Conservation (phyloP, 2,329 filamentous ascomycete species). For the Diplodia mutila region DNA sequence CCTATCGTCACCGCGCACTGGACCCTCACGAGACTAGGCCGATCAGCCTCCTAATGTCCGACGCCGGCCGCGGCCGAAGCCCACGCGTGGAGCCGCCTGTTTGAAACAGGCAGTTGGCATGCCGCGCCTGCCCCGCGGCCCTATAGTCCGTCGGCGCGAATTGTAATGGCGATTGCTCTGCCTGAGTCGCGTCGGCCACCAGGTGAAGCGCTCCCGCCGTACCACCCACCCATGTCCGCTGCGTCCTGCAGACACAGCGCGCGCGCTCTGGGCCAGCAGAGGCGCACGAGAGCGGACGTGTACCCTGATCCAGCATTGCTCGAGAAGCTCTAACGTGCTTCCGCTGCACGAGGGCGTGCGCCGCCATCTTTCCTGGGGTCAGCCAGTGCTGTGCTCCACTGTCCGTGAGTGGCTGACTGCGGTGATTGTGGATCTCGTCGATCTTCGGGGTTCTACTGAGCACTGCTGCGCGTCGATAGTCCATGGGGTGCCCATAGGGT, state of each 20-base stretch:
- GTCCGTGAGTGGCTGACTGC: constrained; percentile 16
- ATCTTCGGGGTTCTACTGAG: constrained; percentile 18
- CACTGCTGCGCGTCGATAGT: constrained; percentile 17
- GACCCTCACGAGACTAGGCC: constrained; percentile 7
- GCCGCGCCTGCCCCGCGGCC: constrained; percentile 1
- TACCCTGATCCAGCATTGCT: constrained; percentile 5
- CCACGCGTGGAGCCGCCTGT: constrained; percentile 22
- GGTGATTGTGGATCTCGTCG: constrained; percentile 24
- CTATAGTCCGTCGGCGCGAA: constrained; percentile 1
- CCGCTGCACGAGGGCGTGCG: background rate
- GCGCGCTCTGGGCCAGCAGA: too few species aligned
- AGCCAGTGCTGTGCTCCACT: background rate
- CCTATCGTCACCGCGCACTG: background rate
- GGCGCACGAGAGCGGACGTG: background rate
- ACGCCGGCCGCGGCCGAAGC: constrained; percentile 10
- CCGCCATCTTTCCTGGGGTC: constrained; percentile 24
- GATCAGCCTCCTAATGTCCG: constrained; percentile 22
- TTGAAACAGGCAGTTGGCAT: constrained; percentile 26
- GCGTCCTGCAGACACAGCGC: background rate
- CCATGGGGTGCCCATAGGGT: background rate
- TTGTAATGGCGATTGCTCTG: background rate
- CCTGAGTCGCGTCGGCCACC: constrained; percentile 6
- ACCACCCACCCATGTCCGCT: background rate
- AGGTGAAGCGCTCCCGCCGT: constrained; percentile 6
- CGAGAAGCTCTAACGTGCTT: constrained; percentile 11